phyloP scores from a whole-genome alignment of 306 rosid species.

The Coriaria nepalensis region DNA sequence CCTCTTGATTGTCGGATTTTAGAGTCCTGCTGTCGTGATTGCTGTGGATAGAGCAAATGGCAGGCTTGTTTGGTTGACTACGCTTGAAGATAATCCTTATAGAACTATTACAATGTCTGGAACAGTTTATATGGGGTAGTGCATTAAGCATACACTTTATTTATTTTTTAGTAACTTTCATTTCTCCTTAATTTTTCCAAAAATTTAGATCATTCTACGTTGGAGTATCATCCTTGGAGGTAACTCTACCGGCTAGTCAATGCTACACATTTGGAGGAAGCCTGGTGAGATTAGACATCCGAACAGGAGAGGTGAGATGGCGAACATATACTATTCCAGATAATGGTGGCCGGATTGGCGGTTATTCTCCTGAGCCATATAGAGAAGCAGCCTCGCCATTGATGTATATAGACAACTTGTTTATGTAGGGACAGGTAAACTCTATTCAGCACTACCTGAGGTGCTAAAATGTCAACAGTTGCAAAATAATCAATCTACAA shows the following conservation, averaged over 20 bases:
- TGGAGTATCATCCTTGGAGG: constrained; percentile 31
- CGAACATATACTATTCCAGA: constrained; percentile 24
- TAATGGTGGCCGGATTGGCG: constrained; percentile 17
- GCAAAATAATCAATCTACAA: constrained; percentile 21
- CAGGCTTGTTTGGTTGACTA: constrained; percentile 20
- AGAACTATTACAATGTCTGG: constrained; percentile 22
- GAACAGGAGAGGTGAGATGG: constrained; percentile 19
- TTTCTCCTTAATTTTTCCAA: background rate
- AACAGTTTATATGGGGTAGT: constrained; percentile 24
- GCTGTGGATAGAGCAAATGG: constrained; percentile 18
- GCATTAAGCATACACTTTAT: background rate
- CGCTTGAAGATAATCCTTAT: constrained; percentile 22
- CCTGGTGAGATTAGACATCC: constrained; percentile 18
- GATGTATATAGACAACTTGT: constrained; percentile 21
- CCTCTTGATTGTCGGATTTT: constrained; percentile 21
- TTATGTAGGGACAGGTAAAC: constrained; percentile 29
- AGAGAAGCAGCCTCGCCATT: constrained; percentile 40
- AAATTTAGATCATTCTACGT: constrained; percentile 19
- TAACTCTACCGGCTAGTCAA: constrained; percentile 17
- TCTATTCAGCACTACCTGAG: constrained; percentile 26
- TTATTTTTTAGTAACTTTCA: background rate
- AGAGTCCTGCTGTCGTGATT: constrained; percentile 26
- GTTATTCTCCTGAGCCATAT: constrained; percentile 27
- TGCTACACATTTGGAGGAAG: constrained; percentile 33
- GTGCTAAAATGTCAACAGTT: constrained; percentile 22